Evolutionary conservation across 805 yeast species (phyloP).

Genomic region (Candida ipomoeae): DNA sequence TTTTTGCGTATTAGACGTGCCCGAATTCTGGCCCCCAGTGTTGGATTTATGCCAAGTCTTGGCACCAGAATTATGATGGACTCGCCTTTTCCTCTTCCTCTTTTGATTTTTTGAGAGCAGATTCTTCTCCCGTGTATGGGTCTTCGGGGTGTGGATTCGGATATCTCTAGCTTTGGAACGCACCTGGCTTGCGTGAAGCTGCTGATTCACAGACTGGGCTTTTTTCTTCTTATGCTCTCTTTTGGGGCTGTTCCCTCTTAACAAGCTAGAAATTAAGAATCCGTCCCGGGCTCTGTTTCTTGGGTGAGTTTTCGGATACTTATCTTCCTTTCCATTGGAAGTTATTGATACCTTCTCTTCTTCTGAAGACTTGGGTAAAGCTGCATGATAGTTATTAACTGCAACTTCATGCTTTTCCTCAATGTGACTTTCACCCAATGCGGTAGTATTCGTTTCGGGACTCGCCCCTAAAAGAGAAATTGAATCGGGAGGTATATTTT

Average conservation of each 20-base stretch:
- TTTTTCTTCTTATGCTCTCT: background rate
- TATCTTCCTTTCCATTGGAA: no score
- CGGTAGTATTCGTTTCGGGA: background rate
- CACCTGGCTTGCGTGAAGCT: background rate
- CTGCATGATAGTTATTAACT: background rate
- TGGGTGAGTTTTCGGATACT: background rate
- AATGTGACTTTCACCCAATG: background rate
- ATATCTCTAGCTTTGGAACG: background rate
- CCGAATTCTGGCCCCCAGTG: background rate
- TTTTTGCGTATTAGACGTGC: background rate
- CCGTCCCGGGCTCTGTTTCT: background rate
- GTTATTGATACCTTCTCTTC: background rate
- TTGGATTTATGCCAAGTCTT: background rate
- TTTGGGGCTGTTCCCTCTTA: conserved; percentile 1
- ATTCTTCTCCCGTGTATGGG: background rate
- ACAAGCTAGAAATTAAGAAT: background rate
- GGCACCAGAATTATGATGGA: no score
- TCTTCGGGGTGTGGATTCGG: background rate
- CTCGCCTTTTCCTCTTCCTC: background rate
- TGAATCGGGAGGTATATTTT: background rate
- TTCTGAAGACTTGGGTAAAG: background rate
- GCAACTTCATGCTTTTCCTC: background rate
- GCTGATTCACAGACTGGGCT: background rate
- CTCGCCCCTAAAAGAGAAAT: background rate
- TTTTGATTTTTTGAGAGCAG: background rate